Conservation (phyloP, 495 filamentous ascomycete genomes). For the Aspergillus diversus region DNA sequence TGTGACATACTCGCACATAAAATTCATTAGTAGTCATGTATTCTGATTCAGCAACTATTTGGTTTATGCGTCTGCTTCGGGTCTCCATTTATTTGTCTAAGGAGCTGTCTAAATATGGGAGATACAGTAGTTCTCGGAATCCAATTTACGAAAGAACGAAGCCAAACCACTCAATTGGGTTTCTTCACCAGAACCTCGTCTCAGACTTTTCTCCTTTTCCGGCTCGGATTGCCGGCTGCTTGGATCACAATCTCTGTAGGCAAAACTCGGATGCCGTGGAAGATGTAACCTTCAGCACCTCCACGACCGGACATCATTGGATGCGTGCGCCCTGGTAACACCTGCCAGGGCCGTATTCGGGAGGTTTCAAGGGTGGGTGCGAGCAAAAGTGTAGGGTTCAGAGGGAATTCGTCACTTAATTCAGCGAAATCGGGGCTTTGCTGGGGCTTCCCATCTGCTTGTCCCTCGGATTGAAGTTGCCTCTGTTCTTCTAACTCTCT, state of each 20-base stretch:
- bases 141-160: slow-evolving; percentile 8
- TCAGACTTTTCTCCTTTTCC: slow-evolving; percentile 46
- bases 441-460: slow-evolving; percentile 23
- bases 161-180: slow-evolving; percentile 6
- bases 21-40: too few species aligned
- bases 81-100: neutral
- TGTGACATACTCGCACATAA: slow-evolving; percentile 20
- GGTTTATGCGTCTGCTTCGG: neutral
- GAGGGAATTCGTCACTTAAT: slow-evolving; percentile 70
- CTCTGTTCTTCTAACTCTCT: slow-evolving; percentile 38
- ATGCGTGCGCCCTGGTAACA: slow-evolving; percentile 89
- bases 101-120: neutral
- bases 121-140: neutral
- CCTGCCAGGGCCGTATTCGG: slow-evolving; percentile 79
- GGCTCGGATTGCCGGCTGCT: slow-evolving; percentile 78
- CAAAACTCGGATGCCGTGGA: slow-evolving; percentile 78
- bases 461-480: slow-evolving; percentile 20
- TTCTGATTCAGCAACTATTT: neutral
- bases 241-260: slow-evolving; percentile 77
- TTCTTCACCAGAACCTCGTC: slow-evolving; percentile 32
- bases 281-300: slow-evolving; percentile 88
- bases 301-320: slow-evolving; percentile 88
- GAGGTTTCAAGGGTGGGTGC: slow-evolving; percentile 79
- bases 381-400: slow-evolving; percentile 82
- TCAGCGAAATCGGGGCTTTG: slow-evolving; percentile 37